Base-by-base conservation (phyloP, 257 asterid genomes). In the Sherardia arvensis region DNA sequence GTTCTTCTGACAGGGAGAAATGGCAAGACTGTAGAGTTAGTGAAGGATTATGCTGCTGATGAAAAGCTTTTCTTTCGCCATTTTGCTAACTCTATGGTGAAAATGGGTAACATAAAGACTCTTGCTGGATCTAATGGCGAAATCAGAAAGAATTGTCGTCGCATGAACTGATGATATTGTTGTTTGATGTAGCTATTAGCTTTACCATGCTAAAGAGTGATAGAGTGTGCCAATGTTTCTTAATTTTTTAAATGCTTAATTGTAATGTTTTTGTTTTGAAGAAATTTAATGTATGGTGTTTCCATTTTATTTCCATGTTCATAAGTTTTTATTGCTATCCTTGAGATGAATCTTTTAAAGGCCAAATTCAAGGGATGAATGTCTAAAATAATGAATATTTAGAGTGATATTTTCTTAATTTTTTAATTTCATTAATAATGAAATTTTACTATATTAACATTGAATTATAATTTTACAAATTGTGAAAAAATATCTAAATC, bases 81-180 rank as follows among this genome's bases (percentile, higher is more conserved):
- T 58, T 87, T 90, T 67, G 87, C 87, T 0, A 75, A 66, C 8
- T 90, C 97, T 26, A 90, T 90, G 94, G 77, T 79, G 11, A 87
- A 84, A 69, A 85, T 85, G 94, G 90, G 90, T 2, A 83, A 73
- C 61, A 85, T 87, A 17, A 80, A 48, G 60, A 91, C 87, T 64
- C 83, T 90, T 5, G 30, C 74, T 54, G 88, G 92, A 17, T 55
- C 67, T 0, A 62, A 74, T 1, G 94, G 94, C 8, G 95, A 89
- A 80, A 74, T 84, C n/a, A 84, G 95, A 66, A 80, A 78, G 51
- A 84, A 83, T 15, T 89, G 94, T 61, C 85, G 76, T n/a, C 63
- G 25, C 26, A 54, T 78, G 22, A 87, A 86, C 73, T 84, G 59
- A 84, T n/a, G 38, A 7, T 17, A 6, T 25, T 28, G 7, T 28